Evolutionary conservation across 2,329 filamentous ascomycete species (phyloP).

Genomic region (Laburnicola sp.): DNA sequence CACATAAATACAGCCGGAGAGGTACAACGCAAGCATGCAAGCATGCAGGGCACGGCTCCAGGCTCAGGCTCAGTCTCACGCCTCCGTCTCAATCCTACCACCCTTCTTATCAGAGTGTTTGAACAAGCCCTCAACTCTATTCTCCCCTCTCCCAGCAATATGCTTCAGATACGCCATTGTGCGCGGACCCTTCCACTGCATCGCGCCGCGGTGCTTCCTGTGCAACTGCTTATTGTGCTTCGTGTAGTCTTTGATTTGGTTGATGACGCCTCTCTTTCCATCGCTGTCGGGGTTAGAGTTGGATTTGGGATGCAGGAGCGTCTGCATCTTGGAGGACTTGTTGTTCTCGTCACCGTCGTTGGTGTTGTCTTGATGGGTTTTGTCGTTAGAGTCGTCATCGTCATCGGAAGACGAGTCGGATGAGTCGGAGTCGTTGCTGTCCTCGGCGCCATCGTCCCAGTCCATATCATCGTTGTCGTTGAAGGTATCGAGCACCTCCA

Average conservation of each 20-base stretch:
- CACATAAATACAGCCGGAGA: too few species aligned
- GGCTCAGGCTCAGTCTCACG: slow-evolving; percentile 43
- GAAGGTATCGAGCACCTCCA: slow-evolving; percentile 66
- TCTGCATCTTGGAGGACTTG: slow-evolving; percentile 22
- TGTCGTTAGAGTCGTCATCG: neutral
- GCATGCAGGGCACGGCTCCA: too few species aligned
- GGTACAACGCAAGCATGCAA: too few species aligned
- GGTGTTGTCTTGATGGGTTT: neutral
- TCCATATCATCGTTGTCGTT: slow-evolving; percentile 58
- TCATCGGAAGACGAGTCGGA: neutral
- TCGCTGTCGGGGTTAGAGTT: slow-evolving; percentile 32
- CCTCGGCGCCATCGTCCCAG: slow-evolving; percentile 26
- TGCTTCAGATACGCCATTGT: slow-evolving; percentile 63
- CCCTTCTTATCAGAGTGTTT: slow-evolving; percentile 59
- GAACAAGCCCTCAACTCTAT: slow-evolving; percentile 53
- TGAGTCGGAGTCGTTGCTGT: neutral
- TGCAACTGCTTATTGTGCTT: slow-evolving; percentile 34
- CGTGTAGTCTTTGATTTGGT: slow-evolving; percentile 60
- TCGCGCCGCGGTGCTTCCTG: slow-evolving; percentile 65
- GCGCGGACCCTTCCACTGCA: slow-evolving; percentile 70
- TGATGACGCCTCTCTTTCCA: slow-evolving; percentile 52
- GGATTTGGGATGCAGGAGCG: slow-evolving; percentile 28
- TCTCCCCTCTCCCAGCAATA: slow-evolving; percentile 57
- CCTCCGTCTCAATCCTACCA: slow-evolving; percentile 68
- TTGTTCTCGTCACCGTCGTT: neutral